phyloP scores from a whole-genome alignment of 495 filamentous ascomycete genomes.

The Beverwykella pulmonaria region DNA sequence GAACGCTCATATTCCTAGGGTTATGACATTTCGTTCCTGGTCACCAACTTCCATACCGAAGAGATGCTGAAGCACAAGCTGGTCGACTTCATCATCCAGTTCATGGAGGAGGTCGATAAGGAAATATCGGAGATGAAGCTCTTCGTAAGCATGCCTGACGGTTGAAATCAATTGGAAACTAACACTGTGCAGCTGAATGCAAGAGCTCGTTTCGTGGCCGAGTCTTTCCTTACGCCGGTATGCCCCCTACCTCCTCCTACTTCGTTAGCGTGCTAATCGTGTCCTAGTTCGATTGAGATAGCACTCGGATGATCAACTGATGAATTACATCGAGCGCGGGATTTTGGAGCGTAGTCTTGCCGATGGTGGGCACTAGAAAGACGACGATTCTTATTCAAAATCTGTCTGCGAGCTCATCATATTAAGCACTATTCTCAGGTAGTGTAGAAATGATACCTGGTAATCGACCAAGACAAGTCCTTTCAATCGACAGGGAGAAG shows the following conservation, averaged over 20 bases:
- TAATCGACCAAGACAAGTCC: not conserved
- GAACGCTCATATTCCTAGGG: slow-evolving; percentile 59
- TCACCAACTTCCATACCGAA: slow-evolving; percentile 98
- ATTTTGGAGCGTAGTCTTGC: not conserved
- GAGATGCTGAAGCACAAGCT: slow-evolving; percentile 98
- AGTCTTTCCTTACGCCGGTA: slow-evolving; percentile 96
- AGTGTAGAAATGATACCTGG: not conserved
- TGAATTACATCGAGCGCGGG: not conserved
- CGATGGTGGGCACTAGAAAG: not conserved
- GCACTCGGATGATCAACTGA: not conserved
- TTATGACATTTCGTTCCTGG: slow-evolving; percentile 97
- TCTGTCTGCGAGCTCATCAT: not conserved
- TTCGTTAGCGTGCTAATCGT: slow-evolving; percentile 10
- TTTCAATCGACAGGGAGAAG: too few species aligned
- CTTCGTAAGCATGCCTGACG: slow-evolving; percentile 67
- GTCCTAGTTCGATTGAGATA: slow-evolving; percentile 27
- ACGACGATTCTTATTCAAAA: not conserved
- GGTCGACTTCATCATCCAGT: slow-evolving; percentile 97
- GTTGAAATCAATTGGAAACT: not conserved
- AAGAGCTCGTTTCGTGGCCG: slow-evolving; percentile 94
- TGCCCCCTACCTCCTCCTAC: slow-evolving; percentile 47
- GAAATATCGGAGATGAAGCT: slow-evolving; percentile 99
- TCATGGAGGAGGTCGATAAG: slow-evolving; percentile 99
- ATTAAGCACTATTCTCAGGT: not conserved
- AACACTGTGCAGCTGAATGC: slow-evolving; percentile 74